Base-by-base conservation (phyloP, 306 rosid species). In the Mimosa bimucronata region DNA sequence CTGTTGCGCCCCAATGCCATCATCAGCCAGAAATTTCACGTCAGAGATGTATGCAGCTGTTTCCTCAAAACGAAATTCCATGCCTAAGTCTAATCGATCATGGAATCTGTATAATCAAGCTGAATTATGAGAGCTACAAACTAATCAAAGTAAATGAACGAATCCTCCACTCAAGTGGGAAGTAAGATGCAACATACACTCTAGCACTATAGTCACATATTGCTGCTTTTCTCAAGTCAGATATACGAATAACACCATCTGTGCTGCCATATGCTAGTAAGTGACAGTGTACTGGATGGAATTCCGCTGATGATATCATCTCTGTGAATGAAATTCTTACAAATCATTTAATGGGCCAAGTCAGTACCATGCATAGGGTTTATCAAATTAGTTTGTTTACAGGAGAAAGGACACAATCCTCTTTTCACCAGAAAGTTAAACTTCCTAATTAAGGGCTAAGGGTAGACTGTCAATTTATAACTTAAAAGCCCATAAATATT, bases 201-300 rank as follows among this genome's bases (percentile, higher is more conserved):
- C 77, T 76, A 65, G 91, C 90, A 83, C 85, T 77, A 71, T 82
- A 78, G 68, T 90, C 97, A 72, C 94, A 90, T 83, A 81, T 77
- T 53, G 94, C 92, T 45, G 97, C 87, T 66, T 78, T 88, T 55
- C 97, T 87, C 94, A 92, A 85, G 89, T 92, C 97, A 72, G 78
- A 90, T 37, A 90, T 85, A 71, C 88, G 90, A 82, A 92, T 88
- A 40, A 84, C 81, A 42, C 97, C 97, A 83, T 88, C 84, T 62
- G 97, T 90, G 90, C 94, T 85, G 83, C 94, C 84, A 83, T 92
- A 90, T 55, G 94, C 91, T 60, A 92, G 91, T 74, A 90, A 77
- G 85, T 92, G 90, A 78, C 97, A 92, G 72, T 90, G 92, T 79
- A 83, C 30, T 10, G 92, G 97, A 88, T 90, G 92, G 82, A 92